A percentile compares a stretch with the other conserved stretches of the same genome.
These are phyloP conservation scores for Zasmidium cellare DNA, from an alignment of 2,329 filamentous ascomycete species.

Conservation along the genomic window DNA sequence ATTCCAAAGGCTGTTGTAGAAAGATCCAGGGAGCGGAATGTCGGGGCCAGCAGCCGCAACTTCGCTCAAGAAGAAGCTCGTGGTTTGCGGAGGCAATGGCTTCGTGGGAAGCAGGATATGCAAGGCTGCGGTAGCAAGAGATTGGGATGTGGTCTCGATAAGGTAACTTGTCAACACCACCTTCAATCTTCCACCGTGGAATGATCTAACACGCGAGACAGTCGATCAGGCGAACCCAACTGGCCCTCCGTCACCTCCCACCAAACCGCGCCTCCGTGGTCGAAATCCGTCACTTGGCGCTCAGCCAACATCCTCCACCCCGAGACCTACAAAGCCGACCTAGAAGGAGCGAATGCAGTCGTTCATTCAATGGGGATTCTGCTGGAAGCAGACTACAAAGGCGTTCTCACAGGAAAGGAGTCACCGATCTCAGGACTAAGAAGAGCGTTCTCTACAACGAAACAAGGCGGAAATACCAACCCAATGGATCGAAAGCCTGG, in stretches of 20 bases:
- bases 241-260: slow-evolving; percentile 81
- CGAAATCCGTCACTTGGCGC: slow-evolving; percentile 80
- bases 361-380: slow-evolving; percentile 96
- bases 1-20: too few species aligned
- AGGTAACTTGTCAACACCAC: slow-evolving; percentile 57
- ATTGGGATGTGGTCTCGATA: slow-evolving; percentile 90
- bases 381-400: slow-evolving; percentile 97
- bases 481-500: slow-evolving; percentile 65
- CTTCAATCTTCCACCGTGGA: not conserved
- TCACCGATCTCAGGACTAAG: slow-evolving; percentile 76
- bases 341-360: slow-evolving; percentile 77
- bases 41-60: slow-evolving; percentile 20
- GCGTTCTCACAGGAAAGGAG: slow-evolving; percentile 78
- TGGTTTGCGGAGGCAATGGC: slow-evolving; percentile 91
- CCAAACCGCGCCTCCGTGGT: slow-evolving; percentile 72
- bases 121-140: slow-evolving; percentile 78
- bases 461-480: slow-evolving; percentile 60
- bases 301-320: slow-evolving; percentile 85
- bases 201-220: slow-evolving; percentile 39
- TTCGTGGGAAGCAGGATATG: slow-evolving; percentile 87
- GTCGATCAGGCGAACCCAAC: slow-evolving; percentile 83
- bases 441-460: slow-evolving; percentile 71
- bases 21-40: slow-evolving; percentile 8
- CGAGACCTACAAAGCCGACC: slow-evolving; percentile 71
- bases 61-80: slow-evolving; percentile 66